Base-by-base conservation (phyloP, 768 basidiomycete species). In the Neoboletus subvelutipes region DNA sequence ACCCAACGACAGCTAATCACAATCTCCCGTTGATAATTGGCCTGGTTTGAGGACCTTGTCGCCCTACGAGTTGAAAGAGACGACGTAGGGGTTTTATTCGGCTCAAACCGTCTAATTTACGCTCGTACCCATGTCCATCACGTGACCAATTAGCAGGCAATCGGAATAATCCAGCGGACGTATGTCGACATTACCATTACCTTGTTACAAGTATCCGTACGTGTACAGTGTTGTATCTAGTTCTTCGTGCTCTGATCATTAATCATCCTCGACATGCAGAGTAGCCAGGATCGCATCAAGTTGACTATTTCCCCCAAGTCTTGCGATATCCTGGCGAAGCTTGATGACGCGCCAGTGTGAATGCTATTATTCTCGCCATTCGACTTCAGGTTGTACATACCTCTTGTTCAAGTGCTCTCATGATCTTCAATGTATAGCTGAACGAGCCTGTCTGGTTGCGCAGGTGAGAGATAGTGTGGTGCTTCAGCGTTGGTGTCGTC, bases 391-490 rank as follows among this genome's bases (percentile, higher is more conserved):
- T 18, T 45, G 10, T 42, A 57, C 65, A 15, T 11, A 71, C 70
- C 73, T 93, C 88, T 28, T 64, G 66, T 60, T 91, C 89, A 5
- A 98, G 76, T 3, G 72, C 80, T 15, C 70, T 66, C 53, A 98
- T 76, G 4, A 97, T 90, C 0, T 73, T 69, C 5, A 86, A 68
- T 0, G 94, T 97, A 68, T 98, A 98, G 2, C 82, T 86, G 62
- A 98, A 96, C 0, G 94, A 94, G 34, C 82, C 79, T 0, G 95
- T 98, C 40, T 80, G 77, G 28, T 84, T 70, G 39, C 80, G 80
- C 57, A 98, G 80, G 69, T 95, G 94, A 22, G 81, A 74, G 55
- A 98, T 92, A 0, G 88, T 84, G 66, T 94, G 88, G 1, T 74
- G 72, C 70, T 98, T 98, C 45, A 93, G 76, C 0, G 91, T 90